phyloP scores from a whole-genome alignment of 306 rosid species.

The Cicer bijugum region DNA sequence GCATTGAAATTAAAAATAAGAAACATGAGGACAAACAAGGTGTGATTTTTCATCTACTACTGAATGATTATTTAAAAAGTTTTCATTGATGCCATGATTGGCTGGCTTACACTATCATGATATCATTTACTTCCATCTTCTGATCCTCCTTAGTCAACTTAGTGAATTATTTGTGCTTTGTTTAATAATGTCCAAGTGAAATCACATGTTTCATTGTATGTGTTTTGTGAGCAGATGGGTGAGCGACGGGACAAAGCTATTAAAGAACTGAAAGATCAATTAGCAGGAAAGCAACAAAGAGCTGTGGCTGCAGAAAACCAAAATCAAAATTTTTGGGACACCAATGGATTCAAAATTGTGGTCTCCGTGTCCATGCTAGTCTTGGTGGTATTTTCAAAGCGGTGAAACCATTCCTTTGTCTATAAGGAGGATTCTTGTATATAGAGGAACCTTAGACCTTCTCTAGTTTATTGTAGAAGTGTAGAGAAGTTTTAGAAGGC shows the following conservation, averaged over 20 bases:
- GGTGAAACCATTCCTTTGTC: constrained; percentile 54
- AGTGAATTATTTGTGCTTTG: constrained; percentile 1
- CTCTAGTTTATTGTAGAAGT: constrained; percentile 32
- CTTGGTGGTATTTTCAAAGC: constrained; percentile 81
- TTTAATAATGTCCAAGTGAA: background rate
- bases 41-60: constrained; percentile 17
- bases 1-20: constrained; percentile 7
- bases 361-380: constrained; percentile 89
- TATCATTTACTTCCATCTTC: constrained; percentile 4
- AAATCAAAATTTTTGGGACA: constrained; percentile 79
- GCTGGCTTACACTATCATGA: background rate
- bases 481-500: constrained; percentile 50
- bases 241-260: constrained; percentile 89
- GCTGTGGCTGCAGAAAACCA: constrained; percentile 55
- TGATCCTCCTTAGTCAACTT: background rate
- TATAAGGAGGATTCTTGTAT: constrained; percentile 39
- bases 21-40: background rate
- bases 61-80: background rate
- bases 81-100: constrained; percentile 15
- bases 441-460: constrained; percentile 35
- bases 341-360: constrained; percentile 76
- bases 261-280: constrained; percentile 80
- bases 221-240: constrained; percentile 70
- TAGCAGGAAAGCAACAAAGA: constrained; percentile 67
- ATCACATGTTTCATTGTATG: constrained; percentile 30